phyloP scores from a whole-genome alignment of 164 flowering plant genomes.

The Vitis rupestris region DNA sequence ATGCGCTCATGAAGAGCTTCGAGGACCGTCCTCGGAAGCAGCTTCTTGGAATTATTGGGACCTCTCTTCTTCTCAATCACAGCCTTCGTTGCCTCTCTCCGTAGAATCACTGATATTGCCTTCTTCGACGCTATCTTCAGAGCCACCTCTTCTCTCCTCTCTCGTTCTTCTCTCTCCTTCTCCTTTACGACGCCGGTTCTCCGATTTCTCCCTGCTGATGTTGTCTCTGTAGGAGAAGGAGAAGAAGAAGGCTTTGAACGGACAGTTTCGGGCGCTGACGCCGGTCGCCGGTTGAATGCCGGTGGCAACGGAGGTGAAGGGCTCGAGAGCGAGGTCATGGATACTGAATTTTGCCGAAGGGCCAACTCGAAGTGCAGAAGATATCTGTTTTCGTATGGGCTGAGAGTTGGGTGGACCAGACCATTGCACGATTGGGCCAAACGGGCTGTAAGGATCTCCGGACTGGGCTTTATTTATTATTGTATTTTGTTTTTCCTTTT shows the following conservation, averaged over 20 bases:
- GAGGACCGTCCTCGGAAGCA: slow-evolving; percentile 80
- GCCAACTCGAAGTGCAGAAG: too few species aligned
- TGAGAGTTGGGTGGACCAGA: too few species aligned
- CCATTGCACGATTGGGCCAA: too few species aligned
- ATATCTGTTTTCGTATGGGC: too few species aligned
- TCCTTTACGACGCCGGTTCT: slow-evolving; percentile 13
- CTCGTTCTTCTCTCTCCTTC: slow-evolving; percentile 41
- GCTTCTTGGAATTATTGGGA: slow-evolving; percentile 57
- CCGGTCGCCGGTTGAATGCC: slow-evolving; percentile 9
- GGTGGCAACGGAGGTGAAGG: slow-evolving; percentile 15
- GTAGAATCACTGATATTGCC: slow-evolving; percentile 76
- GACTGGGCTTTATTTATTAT: too few species aligned
- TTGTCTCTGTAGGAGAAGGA: slow-evolving; percentile 9
- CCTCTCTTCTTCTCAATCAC: slow-evolving; percentile 83
- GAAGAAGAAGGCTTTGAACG: slow-evolving; percentile 4
- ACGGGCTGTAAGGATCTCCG: too few species aligned
- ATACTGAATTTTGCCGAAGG: not conserved
- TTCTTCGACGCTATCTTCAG: slow-evolving; percentile 79
- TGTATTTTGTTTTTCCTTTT: too few species aligned
- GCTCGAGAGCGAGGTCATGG: slow-evolving; percentile 18
- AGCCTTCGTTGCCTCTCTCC: slow-evolving; percentile 88
- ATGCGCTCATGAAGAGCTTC: slow-evolving; percentile 93
- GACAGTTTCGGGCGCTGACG: not conserved
- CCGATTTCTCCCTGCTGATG: not conserved
- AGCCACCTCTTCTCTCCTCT: slow-evolving; percentile 76